These are phyloP conservation scores for Trichoderma parareesei DNA, from an alignment of 495 filamentous ascomycete genomes.

Conservation along the genomic window DNA sequence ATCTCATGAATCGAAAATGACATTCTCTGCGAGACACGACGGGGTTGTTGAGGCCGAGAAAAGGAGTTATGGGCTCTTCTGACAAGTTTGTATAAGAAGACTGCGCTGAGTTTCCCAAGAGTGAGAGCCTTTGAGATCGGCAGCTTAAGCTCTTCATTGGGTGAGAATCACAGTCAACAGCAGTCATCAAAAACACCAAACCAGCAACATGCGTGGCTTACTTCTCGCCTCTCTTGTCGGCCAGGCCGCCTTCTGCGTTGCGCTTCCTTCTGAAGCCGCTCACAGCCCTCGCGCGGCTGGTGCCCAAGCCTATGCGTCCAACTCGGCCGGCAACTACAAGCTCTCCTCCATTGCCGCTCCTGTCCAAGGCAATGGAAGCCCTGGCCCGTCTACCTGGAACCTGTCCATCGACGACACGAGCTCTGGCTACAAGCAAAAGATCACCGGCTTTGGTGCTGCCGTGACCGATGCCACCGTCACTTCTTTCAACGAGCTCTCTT, in stretches of 20 bases:
- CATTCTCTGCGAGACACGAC: background rate
- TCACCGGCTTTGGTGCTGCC: slow-evolving; percentile 47
- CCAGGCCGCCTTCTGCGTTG: background rate
- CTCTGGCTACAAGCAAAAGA: slow-evolving; percentile 39
- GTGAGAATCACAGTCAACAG: background rate
- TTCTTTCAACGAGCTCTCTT: slow-evolving; percentile 38
- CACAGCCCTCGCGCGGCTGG: slow-evolving; percentile 13
- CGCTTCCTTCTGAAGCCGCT: background rate
- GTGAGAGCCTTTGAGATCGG: background rate
- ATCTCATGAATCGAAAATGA: background rate
- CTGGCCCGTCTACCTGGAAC: slow-evolving; percentile 39
- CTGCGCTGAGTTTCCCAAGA: background rate
- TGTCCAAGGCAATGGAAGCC: slow-evolving; percentile 32
- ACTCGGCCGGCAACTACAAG: slow-evolving; percentile 38
- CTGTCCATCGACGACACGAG: slow-evolving; percentile 42
- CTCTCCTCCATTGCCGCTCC: slow-evolving; percentile 34
- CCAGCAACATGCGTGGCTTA: background rate
- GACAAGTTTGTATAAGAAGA: slow-evolving; percentile 2
- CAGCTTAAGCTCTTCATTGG: background rate
- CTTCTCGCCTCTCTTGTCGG: background rate
- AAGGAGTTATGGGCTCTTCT: background rate
- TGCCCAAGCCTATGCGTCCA: slow-evolving; percentile 32
- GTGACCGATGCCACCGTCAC: slow-evolving; percentile 49
- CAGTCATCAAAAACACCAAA: background rate
- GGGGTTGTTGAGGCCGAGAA: background rate